A percentile compares a stretch with the other conserved stretches of the same genome.
Evolutionary conservation across 1,139 yeast genomes (phyloP).

Genomic region (Geotrichum siamense): DNA sequence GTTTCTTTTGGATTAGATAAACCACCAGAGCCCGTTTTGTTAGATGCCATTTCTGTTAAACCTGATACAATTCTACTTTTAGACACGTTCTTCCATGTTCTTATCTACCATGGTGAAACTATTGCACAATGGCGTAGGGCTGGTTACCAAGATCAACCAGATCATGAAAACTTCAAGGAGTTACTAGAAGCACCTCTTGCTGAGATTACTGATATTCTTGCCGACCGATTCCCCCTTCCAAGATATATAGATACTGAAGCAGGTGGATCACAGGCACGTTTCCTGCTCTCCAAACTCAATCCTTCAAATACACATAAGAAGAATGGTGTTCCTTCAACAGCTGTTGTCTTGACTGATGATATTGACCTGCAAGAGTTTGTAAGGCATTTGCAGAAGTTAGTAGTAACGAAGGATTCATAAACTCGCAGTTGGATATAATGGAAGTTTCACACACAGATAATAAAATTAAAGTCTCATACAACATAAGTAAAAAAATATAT

Average conservation of each 20-base stretch:
- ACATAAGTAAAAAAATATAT: too few relatives aligned
- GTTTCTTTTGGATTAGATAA: slow-evolving; percentile 56
- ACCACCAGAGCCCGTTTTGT: slow-evolving; percentile 55
- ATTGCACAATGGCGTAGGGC: slow-evolving; percentile 65
- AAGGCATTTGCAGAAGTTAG: slow-evolving; percentile 40
- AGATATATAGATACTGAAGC: slow-evolving; percentile 68
- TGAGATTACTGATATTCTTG: slow-evolving; percentile 60
- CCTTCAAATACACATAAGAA: slow-evolving; percentile 58
- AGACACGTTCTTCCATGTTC: slow-evolving; percentile 68
- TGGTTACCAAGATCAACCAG: slow-evolving; percentile 60
- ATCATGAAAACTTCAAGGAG: slow-evolving; percentile 53
- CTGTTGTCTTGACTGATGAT: slow-evolving; percentile 60
- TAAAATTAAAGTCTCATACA: too few relatives aligned
- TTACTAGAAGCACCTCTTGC: slow-evolving; percentile 58
- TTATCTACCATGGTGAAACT: slow-evolving; percentile 61
- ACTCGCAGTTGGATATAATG: neutral
- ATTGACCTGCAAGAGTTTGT: slow-evolving; percentile 61
- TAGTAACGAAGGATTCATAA: slow-evolving; percentile 25
- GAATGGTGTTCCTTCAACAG: slow-evolving; percentile 31
- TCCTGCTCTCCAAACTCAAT: slow-evolving; percentile 64
- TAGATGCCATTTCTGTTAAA: slow-evolving; percentile 61
- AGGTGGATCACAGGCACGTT: slow-evolving; percentile 74
- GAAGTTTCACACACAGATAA: too few relatives aligned
- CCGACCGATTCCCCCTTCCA: slow-evolving; percentile 67
- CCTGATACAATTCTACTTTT: slow-evolving; percentile 54